Conservation (phyloP, 805 yeast genomes). For the Candida xiaguanensis region DNA sequence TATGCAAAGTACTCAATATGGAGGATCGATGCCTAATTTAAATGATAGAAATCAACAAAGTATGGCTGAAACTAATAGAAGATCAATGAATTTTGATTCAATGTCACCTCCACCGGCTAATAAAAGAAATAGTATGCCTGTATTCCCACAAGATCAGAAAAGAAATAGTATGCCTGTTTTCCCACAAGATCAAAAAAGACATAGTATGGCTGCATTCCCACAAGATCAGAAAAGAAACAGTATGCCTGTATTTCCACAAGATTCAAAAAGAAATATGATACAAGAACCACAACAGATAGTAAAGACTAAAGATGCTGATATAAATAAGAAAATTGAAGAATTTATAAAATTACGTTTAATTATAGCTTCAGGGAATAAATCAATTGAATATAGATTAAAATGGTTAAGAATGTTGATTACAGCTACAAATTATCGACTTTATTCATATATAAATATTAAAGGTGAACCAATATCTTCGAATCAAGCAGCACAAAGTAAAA, state of each 20-base stretch:
- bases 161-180: not conserved
- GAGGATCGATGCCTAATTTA: slow-evolving; percentile 7
- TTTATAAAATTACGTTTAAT: slow-evolving; percentile 30
- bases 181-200: not conserved
- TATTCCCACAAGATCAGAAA: not conserved
- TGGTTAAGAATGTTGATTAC: slow-evolving; percentile 42
- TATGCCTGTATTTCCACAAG: slow-evolving; percentile 11
- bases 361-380: slow-evolving; percentile 40
- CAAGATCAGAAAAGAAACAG: slow-evolving; percentile 9
- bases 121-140: not conserved
- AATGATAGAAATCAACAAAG: slow-evolving; percentile 15
- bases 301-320: slow-evolving; percentile 20
- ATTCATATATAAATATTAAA: slow-evolving; percentile 39
- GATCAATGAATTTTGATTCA: slow-evolving; percentile 11
- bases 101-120: not conserved
- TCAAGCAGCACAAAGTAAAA: slow-evolving; percentile 27
- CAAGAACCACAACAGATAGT: slow-evolving; percentile 1
- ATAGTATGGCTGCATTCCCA: not conserved
- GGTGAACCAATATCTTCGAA: slow-evolving; percentile 34
- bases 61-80: slow-evolving; percentile 15
- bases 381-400: slow-evolving; percentile 36
- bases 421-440: slow-evolving; percentile 36
- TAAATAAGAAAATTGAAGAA: slow-evolving; percentile 29
- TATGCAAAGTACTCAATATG: slow-evolving; percentile 15
- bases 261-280: not conserved